Evolutionary conservation across 2,329 filamentous ascomycete genomes (phyloP).

Genomic region (Atkinsonella hypoxylon): DNA sequence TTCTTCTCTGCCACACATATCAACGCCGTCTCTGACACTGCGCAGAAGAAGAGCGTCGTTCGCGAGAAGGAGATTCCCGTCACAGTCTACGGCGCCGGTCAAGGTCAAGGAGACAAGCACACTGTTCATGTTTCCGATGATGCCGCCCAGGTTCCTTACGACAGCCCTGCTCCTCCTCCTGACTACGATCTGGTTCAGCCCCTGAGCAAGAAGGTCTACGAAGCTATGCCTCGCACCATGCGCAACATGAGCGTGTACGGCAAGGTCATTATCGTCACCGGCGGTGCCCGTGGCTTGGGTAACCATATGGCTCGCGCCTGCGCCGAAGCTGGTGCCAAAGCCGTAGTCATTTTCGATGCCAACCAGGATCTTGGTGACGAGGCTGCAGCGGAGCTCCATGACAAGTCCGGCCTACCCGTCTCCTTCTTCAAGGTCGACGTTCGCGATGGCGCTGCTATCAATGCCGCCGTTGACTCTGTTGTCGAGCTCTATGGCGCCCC

Average conservation of each 20-base stretch:
- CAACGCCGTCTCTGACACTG: constrained; percentile 24
- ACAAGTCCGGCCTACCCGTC: constrained; percentile 60
- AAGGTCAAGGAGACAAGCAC: constrained; percentile 43
- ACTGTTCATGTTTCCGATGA: constrained; percentile 38
- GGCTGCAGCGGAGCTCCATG: constrained; percentile 56
- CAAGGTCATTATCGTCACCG: constrained; percentile 63
- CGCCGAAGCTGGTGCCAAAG: constrained; percentile 62
- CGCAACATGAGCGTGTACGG: constrained; percentile 56
- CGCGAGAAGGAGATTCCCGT: constrained; percentile 46
- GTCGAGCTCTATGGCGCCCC: constrained; percentile 55
- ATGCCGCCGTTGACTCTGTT: constrained; percentile 55
- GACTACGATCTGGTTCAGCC: constrained; percentile 39
- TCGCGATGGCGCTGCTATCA: constrained; percentile 57
- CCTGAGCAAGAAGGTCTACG: constrained; percentile 40
- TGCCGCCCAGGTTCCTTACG: constrained; percentile 29
- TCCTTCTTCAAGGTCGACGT: constrained; percentile 73
- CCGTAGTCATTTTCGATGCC: constrained; percentile 64
- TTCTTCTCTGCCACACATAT: constrained; percentile 21
- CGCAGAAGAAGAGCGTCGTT: constrained; percentile 39
- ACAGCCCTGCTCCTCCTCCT: constrained; percentile 24
- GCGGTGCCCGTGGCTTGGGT: constrained; percentile 64
- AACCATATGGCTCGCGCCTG: constrained; percentile 71
- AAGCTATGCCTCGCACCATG: constrained; percentile 50
- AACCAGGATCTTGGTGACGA: constrained; percentile 64
- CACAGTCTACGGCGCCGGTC: constrained; percentile 34